These are phyloP conservation scores for Candida nitratophila DNA, from an alignment of 805 yeast species.

Conservation along the genomic window DNA sequence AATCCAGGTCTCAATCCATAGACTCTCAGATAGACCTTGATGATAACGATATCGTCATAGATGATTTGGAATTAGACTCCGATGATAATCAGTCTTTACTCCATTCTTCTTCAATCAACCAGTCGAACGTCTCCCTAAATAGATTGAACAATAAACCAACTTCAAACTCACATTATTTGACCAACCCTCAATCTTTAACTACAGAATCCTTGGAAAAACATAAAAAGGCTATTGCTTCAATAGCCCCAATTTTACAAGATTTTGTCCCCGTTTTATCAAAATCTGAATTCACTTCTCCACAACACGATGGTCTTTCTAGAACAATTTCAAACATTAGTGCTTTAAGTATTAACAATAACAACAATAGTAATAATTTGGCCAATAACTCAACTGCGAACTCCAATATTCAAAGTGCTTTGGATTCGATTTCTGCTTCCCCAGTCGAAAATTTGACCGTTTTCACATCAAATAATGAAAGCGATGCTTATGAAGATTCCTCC, in stretches of 20 bases:
- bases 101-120: not conserved
- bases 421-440: not conserved
- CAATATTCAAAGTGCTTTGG: not conserved
- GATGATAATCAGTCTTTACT: not conserved
- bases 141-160: not conserved
- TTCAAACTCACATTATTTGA: not conserved
- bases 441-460: not conserved
- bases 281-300: slow-evolving; percentile 28
- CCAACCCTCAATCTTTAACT: slow-evolving; percentile 17
- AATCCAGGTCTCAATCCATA: not conserved
- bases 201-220: slow-evolving; percentile 26
- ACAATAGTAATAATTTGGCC: not conserved
- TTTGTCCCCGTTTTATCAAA: slow-evolving; percentile 65
- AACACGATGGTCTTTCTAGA: slow-evolving; percentile 23
- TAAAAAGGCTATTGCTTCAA: slow-evolving; percentile 64
- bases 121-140: not conserved
- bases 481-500: not conserved
- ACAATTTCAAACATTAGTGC: slow-evolving; percentile 25
- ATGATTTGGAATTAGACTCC: not conserved
- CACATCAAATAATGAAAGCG: too few species aligned
- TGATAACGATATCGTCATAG: not conserved
- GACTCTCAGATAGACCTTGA: not conserved
- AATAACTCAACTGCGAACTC: slow-evolving; percentile 3
- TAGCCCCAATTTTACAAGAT: slow-evolving; percentile 68
- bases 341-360: slow-evolving; percentile 16